phyloP scores from a whole-genome alignment of 169 alveolate species.

The Plasmodium reichenowi region DNA sequence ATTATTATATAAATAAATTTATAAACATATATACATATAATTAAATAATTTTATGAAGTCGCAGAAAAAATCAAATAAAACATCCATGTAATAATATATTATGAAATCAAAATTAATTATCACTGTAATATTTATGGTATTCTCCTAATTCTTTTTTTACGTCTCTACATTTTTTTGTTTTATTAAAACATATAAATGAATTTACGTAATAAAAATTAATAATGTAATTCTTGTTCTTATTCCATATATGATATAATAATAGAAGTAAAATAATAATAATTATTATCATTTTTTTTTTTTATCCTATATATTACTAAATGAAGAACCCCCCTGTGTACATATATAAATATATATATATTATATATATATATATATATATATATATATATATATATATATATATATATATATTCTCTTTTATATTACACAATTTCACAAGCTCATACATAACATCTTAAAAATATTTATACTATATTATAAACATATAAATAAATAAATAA shows the following conservation, averaged over 20 bases:
- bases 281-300: constrained; percentile 66
- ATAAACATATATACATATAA: not conserved
- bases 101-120: constrained; percentile 7
- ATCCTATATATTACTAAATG: not conserved
- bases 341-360: no score
- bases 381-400: no score
- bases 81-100: no score
- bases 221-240: constrained; percentile 72
- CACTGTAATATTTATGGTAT: constrained; percentile 54
- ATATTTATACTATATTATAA: no score
- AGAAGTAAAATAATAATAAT: constrained; percentile 56
- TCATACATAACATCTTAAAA: no score
- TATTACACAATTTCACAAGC: no score
- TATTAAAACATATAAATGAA: constrained; percentile 64
- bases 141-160: constrained; percentile 62
- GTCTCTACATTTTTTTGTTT: constrained; percentile 48
- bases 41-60: no score
- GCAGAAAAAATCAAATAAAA: no score
- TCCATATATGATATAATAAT: constrained; percentile 74
- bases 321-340: no score
- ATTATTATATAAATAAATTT: not conserved
- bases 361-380: no score
- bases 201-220: constrained; percentile 68
- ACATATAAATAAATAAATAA: no score
- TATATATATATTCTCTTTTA: no score